Base-by-base conservation (phyloP, 2,329 filamentous ascomycete species). In the Fusarium begoniae region DNA sequence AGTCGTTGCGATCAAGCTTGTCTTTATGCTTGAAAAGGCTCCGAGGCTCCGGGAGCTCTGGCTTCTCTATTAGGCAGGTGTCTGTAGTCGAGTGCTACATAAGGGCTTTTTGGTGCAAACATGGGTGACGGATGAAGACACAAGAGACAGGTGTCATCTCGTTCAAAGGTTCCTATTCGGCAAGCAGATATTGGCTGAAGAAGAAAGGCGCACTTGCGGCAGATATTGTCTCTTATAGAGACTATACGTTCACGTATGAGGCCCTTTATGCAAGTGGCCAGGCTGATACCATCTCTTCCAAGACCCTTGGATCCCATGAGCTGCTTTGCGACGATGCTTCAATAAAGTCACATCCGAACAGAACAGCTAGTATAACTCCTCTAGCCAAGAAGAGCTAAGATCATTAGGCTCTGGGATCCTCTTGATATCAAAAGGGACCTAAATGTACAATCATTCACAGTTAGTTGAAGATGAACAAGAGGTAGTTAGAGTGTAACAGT, bases 21-120 rank as follows among this genome's bases (percentile, higher is more conserved):
- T 50, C 7, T 63, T 63, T 69, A 69, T 69, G 66, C 64, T 69
- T 69, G 62, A 69, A 35, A 24, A 28, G 9, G 12, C n/a, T 50
- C 64, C 66, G 64, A 50, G 5, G 48, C 56, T 69, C 66, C 66
- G 66, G 30, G 14, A 43, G 8, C 7, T 35, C 22, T 8, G 18
- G 22, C 6, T 26, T n/a, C 64, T 63, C 2, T 2, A 69, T 55
- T 13, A 3, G 64, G 64, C n/a, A 69, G 66, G 66, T 69, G 26
- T 26, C 13, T 63, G 17, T 20, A 11, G 9, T 11, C 9, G 45
- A 48, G 26, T 48, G 7, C 26, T 22, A 7, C 26, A 48, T 14
- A 17, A 28, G 26, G 24, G 26, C 9, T 11, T 48, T 22, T 9
- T 20, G 43, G 12, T 48, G 13, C 45, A 18, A 47, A 47, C 45